A percentile compares a stretch with the other conserved stretches of the same genome.
Evolutionary conservation across 768 basidiomycete genomes (phyloP).

Genomic region (Suillus americanus): DNA sequence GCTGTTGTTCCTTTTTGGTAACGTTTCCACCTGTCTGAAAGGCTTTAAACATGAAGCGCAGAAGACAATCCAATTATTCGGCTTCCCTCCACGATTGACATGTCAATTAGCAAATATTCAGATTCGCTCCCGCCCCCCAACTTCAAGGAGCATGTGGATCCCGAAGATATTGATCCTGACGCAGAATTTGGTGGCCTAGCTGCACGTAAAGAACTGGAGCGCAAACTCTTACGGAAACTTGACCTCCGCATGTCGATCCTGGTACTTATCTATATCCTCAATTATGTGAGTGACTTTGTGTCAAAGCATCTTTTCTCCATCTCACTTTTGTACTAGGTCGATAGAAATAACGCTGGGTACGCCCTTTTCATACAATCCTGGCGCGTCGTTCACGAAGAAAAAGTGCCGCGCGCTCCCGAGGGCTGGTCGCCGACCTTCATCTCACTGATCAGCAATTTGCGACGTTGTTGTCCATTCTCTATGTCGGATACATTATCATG

Average conservation of each 20-base stretch:
- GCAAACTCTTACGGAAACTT: slow-evolving; percentile 52
- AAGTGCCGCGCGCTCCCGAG: slow-evolving; percentile 68
- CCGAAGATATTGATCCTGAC: slow-evolving; percentile 24
- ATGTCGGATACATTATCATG: slow-evolving; percentile 53
- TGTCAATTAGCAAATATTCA: slow-evolving; percentile 11
- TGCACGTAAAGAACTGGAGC: slow-evolving; percentile 47
- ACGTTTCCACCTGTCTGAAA: neutral
- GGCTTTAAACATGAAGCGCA: neutral
- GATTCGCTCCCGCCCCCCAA: slow-evolving; percentile 8
- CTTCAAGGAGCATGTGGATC: slow-evolving; percentile 6
- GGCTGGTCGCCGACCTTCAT: slow-evolving; percentile 63
- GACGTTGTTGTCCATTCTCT: slow-evolving; percentile 66
- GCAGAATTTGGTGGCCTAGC: slow-evolving; percentile 51
- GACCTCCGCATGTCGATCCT: slow-evolving; percentile 57
- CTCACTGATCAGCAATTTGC: slow-evolving; percentile 64
- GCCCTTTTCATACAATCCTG: slow-evolving; percentile 13
- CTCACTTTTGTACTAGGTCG: slow-evolving; percentile 42
- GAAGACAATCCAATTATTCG: neutral
- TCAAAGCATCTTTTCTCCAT: neutral
- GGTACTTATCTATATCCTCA: slow-evolving; percentile 39
- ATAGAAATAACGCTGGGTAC: slow-evolving; percentile 69
- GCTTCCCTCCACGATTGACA: slow-evolving; percentile 8
- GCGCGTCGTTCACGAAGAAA: slow-evolving; percentile 1
- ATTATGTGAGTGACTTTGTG: slow-evolving; percentile 27
- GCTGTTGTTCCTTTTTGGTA: neutral